Percentiles rank a stretch among this genome's conserved stretches.
Evolutionary conservation across 306 rosid genomes (phyloP).

Genomic region (Vicia sativa): DNA sequence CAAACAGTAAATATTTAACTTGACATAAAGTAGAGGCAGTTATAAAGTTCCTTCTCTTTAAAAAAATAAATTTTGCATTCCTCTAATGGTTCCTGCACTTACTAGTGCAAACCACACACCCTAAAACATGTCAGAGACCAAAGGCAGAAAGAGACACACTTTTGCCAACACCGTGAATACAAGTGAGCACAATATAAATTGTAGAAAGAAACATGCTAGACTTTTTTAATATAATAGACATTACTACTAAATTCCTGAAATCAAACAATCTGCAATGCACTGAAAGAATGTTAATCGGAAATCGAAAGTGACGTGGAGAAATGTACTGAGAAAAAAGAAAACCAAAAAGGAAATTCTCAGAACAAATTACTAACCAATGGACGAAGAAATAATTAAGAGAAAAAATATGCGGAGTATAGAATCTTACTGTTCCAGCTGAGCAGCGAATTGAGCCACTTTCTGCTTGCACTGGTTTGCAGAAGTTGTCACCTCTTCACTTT

Average conservation of each 20-base stretch:
- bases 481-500: slow-evolving; percentile 84
- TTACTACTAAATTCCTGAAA: slow-evolving; percentile 4
- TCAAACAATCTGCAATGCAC: slow-evolving; percentile 29
- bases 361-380: slow-evolving; percentile 24
- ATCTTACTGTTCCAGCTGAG: slow-evolving; percentile 89
- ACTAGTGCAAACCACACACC: slow-evolving; percentile 26
- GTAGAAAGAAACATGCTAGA: slow-evolving; percentile 28
- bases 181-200: slow-evolving; percentile 16
- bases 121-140: neutral
- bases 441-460: slow-evolving; percentile 92
- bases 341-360: slow-evolving; percentile 13
- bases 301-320: neutral
- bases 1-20: slow-evolving; percentile 16
- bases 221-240: slow-evolving; percentile 28
- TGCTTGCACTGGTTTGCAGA: slow-evolving; percentile 96
- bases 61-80: slow-evolving; percentile 19
- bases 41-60: slow-evolving; percentile 15
- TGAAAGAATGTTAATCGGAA: slow-evolving; percentile 4
- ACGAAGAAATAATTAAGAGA: slow-evolving; percentile 22
- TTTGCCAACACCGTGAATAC: neutral
- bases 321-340: slow-evolving; percentile 16
- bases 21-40: neutral
- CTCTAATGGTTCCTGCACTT: slow-evolving; percentile 23
- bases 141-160: slow-evolving; percentile 13
- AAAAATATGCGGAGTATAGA: slow-evolving; percentile 19